Percentiles rank a stretch among this genome's conserved stretches.
Evolutionary conservation across 1,139 yeast genomes (phyloP).

Genomic region (Candida gigantensis): DNA sequence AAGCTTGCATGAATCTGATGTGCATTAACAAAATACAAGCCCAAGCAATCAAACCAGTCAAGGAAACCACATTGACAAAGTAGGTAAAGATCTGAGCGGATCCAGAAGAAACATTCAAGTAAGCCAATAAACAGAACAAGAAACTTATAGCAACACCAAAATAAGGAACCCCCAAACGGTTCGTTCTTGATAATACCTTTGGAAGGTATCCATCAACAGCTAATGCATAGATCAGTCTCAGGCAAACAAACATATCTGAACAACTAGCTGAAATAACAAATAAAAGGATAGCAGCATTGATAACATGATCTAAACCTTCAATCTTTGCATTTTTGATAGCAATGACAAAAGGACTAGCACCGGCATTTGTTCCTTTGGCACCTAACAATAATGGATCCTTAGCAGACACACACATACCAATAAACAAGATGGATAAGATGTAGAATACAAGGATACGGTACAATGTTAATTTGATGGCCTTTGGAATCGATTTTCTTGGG

Average conservation of each 20-base stretch:
- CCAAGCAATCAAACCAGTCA: conserved; percentile 76
- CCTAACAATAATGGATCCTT: conserved; percentile 54
- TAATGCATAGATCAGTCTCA: conserved; percentile 47
- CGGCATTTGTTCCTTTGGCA: conserved; percentile 51
- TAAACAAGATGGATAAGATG: conserved; percentile 60
- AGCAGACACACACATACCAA: conserved; percentile 77
- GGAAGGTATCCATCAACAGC: conserved; percentile 56
- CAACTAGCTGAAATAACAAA: conserved; percentile 50
- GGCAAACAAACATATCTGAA: conserved; percentile 50
- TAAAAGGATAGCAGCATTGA: conserved; percentile 46
- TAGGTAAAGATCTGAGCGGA: conserved; percentile 60
- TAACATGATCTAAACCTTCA: conserved; percentile 45
- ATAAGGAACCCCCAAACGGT: conserved; percentile 42
- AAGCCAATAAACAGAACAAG: conserved; percentile 58
- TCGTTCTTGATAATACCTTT: conserved; percentile 43
- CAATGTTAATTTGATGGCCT: conserved; percentile 73
- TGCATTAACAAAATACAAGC: conserved; percentile 62
- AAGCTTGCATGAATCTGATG: conserved; percentile 62
- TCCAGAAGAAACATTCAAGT: conserved; percentile 57
- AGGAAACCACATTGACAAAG: conserved; percentile 73
- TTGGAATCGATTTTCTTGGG: conserved; percentile 75
- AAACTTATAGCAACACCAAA: conserved; percentile 39
- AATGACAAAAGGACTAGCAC: conserved; percentile 75
- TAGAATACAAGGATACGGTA: conserved; percentile 76
- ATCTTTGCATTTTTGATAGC: conserved; percentile 49